A percentile compares a stretch with the other conserved stretches of the same genome.
These are phyloP conservation scores for Yamadazyma trypodendri DNA, from an alignment of 1,139 yeast species.

Conservation along the genomic window DNA sequence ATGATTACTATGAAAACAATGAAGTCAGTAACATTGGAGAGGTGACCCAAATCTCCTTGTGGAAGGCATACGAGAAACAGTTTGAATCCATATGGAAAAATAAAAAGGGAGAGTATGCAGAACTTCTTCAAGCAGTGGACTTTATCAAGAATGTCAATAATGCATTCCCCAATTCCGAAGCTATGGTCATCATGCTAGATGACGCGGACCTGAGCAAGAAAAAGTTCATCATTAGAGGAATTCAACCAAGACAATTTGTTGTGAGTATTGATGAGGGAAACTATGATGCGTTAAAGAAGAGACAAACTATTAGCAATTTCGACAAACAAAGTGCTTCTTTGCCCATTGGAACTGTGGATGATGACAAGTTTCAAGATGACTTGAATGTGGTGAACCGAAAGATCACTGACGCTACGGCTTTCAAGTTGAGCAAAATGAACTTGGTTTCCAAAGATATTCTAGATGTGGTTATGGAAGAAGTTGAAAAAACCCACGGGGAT, in stretches of 20 bases:
- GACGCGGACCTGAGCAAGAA: conserved; percentile 51
- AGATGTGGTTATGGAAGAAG: conserved; percentile 30
- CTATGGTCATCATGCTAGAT: conserved; percentile 77
- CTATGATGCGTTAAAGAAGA: conserved; percentile 42
- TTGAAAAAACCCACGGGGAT: conserved; percentile 21
- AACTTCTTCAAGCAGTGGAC: conserved; percentile 89
- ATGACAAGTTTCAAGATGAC: conserved; percentile 31
- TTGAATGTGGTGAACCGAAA: conserved; percentile 14
- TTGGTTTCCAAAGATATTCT: conserved; percentile 20
- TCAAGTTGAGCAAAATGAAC: conserved; percentile 22
- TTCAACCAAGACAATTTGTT: conserved; percentile 49
- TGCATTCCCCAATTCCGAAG: conserved; percentile 89
- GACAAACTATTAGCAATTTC: conserved; percentile 14
- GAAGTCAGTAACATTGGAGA: conserved; percentile 51
- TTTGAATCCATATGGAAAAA: conserved; percentile 49
- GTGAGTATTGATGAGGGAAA: conserved; percentile 45
- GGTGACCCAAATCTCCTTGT: conserved; percentile 90
- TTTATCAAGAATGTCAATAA: conserved; percentile 90
- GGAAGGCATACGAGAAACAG: conserved; percentile 93
- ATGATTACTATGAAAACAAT: conserved; percentile 23
- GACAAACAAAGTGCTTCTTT: conserved; percentile 20
- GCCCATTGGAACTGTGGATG: conserved; percentile 41
- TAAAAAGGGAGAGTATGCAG: conserved; percentile 46
- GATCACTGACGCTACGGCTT: conserved; percentile 2
- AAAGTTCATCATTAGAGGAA: conserved; percentile 89